These are phyloP conservation scores for Trichophyton rubrum DNA, from an alignment of 2,329 filamentous ascomycete genomes.

Conservation along the genomic window DNA sequence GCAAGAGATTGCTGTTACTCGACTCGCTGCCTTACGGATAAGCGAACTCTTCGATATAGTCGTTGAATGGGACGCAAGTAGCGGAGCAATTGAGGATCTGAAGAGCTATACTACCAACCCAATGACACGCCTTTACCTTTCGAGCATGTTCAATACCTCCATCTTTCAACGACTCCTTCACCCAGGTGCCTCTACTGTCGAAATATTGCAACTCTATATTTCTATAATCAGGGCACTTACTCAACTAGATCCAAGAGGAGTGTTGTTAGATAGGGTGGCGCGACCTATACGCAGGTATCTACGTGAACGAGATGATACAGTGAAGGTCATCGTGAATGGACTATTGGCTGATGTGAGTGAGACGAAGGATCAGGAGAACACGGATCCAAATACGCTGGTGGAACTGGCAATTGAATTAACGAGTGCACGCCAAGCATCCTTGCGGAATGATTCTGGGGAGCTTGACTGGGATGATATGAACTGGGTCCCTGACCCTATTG, in stretches of 20 bases:
- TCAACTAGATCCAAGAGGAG: conserved; percentile 51
- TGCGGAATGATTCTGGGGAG: conserved; percentile 45
- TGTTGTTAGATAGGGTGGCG: conserved; percentile 55
- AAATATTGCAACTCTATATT: conserved; percentile 57
- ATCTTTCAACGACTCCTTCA: conserved; percentile 46
- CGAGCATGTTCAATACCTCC: conserved; percentile 41
- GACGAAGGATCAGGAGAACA: conserved; percentile 14
- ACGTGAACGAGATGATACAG: conserved; percentile 52
- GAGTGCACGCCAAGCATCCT: conserved; percentile 31
- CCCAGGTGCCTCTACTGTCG: conserved; percentile 51
- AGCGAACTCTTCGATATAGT: conserved; percentile 50
- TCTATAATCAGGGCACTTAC: conserved; percentile 54
- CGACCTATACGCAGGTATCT: conserved; percentile 51
- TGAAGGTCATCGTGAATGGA: conserved; percentile 52
- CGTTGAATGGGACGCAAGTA: conserved; percentile 47
- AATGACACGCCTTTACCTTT: conserved; percentile 43
- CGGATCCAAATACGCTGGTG: conserved; percentile 32
- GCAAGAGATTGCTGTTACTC: conserved; percentile 43
- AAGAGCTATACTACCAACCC: conserved; percentile 44
- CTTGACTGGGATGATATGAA: conserved; percentile 85
- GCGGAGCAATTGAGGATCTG: conserved; percentile 48
- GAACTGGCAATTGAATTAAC: conserved; percentile 44
- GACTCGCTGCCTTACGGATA: conserved; percentile 44
- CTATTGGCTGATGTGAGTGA: conserved; percentile 44
- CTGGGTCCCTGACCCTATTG: conserved; percentile 85